Evolutionary conservation across 495 filamentous ascomycete genomes (phyloP), one percentile per base, ranked within the genome.

Genomic region (Articulospora tetracladia): DNA sequence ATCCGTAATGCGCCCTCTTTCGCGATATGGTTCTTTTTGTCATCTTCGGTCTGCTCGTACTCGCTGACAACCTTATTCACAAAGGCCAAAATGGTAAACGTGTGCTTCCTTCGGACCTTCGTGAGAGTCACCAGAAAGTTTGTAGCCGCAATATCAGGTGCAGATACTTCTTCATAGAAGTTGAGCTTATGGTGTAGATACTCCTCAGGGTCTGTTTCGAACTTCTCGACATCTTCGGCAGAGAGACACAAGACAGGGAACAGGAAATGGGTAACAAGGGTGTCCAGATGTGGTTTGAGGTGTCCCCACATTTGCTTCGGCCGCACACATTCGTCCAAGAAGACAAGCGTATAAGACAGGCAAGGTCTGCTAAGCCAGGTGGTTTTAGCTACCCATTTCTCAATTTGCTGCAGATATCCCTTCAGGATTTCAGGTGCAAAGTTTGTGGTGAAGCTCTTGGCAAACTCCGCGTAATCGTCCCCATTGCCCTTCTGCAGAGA

Each of bases 101-200:
- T 97, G 72, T 97, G 90, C 76, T 97, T 97, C 76, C 93, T 90
- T 65, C 94, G 87, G 66, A 87, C 83, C 79, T 97, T 98, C 55
- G 95, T 97, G 53, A 98, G 81, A 23, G 91, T 91, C 58, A 97
- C 90, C 61, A 98, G 74, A 77, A 98, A 97, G 69, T 98, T 98
- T 3, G 92, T 97, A 2, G 95, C 94, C 3, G 95, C 92, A 57
- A 98, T 91, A 72, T 98, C 94, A 6, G 94, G 94, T 15, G 94
- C 87, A 0, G 95, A 93, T 15, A 96, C 91, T 68, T 98, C 94
- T 75, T 98, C 94, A 70, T 95, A 98, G 72, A 90, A 98, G 73
- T 98, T 98, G 50, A 98, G 75, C 73, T 98, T 98, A 49, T 93
- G 86, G 74, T 97, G 94, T 19, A 98, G 83, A 68, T 98, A 98